Conservation (phyloP, 768 basidiomycete species). For the Coprinopsis sp. region DNA sequence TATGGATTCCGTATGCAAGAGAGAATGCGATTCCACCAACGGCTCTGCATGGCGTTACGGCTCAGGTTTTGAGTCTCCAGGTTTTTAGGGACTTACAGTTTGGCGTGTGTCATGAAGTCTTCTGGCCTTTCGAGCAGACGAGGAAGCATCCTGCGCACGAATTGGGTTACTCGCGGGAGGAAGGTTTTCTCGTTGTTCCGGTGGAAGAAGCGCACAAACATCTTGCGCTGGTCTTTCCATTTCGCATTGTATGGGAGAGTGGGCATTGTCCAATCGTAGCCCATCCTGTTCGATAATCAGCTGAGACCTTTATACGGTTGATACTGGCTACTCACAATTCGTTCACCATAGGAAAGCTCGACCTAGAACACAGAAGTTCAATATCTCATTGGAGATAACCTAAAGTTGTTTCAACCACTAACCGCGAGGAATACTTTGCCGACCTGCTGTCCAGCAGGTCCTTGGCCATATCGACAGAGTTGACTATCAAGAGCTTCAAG, state of each 20-base stretch:
- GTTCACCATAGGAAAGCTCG: not conserved
- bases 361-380: not conserved
- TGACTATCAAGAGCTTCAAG: constrained; percentile 34
- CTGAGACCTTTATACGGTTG: not conserved
- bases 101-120: constrained; percentile 5
- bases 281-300: constrained; percentile 1
- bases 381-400: not conserved
- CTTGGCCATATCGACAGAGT: constrained; percentile 36
- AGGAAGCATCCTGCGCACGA: constrained; percentile 2
- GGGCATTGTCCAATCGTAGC: constrained; percentile 4
- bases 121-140: constrained; percentile 7
- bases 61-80: not conserved
- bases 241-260: not conserved
- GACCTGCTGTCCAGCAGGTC: constrained; percentile 57
- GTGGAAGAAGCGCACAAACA: constrained; percentile 6
- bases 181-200: not conserved
- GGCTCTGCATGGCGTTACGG: constrained; percentile 13
- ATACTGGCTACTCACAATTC: not conserved
- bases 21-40: constrained; percentile 25
- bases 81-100: constrained; percentile 3
- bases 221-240: constrained; percentile 8
- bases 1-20: constrained; percentile 26
- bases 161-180: constrained; percentile 1
- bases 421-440: constrained; percentile 51
- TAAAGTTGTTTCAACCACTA: too few species aligned